Base-by-base conservation (phyloP, 1,284 basidiomycete genomes). In the Cryptococcus sp. region DNA sequence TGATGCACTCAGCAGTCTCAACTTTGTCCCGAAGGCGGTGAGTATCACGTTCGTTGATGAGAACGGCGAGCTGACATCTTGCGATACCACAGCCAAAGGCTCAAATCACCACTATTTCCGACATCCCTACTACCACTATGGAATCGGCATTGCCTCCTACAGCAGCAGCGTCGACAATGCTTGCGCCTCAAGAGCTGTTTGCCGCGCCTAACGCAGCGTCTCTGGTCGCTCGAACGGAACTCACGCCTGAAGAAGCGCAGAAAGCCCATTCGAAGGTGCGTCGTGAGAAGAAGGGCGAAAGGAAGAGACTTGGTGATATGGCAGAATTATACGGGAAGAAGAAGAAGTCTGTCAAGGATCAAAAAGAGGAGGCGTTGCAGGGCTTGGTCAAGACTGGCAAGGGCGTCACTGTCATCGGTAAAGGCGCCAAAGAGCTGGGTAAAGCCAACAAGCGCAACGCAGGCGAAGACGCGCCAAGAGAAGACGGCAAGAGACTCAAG, bases 181-280 rank as follows among this genome's bases (percentile, higher is more conserved):
- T 99, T 52, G 93, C 96, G 0, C 96, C 96, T 0, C 92, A 98
- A 73, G 96, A 99, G 79, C 81, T 99, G 38, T 91, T 90, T 68
- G 81, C 86, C 0, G 76, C 77, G 3, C 83, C 89, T 0, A 73
- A 81, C 3, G 68, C 84, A 0, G 77, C 83, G 11, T 82, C 85
- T 47, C 80, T 85, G 46, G 85, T 85, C 42, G 82, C 85, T 3
- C 84, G 85, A 49, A 87, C 85, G 55, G 95, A 98, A 76, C 82
- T 97, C 61, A 92, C 91, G 6, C 91, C 93, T 0, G 79, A 82
- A 27, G 89, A 97, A 79, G 96, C 96, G 78, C 86, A 87, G 52
- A 80, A 86, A 1, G 77, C 86, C 51, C 85, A 86, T 51, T 83
- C 83, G 61, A 92, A 90, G 74, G 83, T 86, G 60, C 85, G 89